Conservation (phyloP, 2,329 filamentous ascomycete species). For the Paracorniculantispora psalliotae region DNA sequence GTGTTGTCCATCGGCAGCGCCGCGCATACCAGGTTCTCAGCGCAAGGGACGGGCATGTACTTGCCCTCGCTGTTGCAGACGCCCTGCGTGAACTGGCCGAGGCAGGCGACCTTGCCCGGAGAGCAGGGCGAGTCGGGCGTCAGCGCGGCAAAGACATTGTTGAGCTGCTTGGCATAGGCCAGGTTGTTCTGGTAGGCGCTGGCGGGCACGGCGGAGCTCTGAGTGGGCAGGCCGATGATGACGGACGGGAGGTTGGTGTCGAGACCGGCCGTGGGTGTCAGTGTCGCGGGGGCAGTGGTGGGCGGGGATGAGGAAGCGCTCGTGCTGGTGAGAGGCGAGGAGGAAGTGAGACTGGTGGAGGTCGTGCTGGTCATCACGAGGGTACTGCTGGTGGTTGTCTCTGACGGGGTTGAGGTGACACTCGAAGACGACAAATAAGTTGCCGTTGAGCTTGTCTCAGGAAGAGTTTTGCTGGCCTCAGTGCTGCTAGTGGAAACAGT, state of each 20-base stretch:
- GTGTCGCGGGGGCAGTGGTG: conserved; percentile 14
- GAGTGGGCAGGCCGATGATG: conserved; percentile 28
- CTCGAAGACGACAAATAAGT: not conserved
- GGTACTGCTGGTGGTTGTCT: not conserved
- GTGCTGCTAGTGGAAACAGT: not conserved
- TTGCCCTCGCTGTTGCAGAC: conserved; percentile 35
- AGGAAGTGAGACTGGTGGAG: not conserved
- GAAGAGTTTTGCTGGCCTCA: not conserved
- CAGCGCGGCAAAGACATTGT: conserved; percentile 41
- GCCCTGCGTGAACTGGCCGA: conserved; percentile 1
- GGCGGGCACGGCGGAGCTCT: conserved; percentile 37
- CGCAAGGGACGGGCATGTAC: conserved; percentile 39
- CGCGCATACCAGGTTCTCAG: conserved; percentile 38
- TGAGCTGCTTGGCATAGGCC: conserved; percentile 39
- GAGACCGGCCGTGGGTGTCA: conserved; percentile 32
- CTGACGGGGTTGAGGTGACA: not conserved
- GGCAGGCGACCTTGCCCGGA: conserved; percentile 28
- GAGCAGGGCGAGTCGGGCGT: conserved; percentile 43
- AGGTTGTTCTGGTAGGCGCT: conserved; percentile 42
- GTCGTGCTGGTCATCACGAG: not conserved
- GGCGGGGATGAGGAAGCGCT: not conserved
- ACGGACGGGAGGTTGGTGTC: conserved; percentile 39
- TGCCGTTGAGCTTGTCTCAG: not conserved
- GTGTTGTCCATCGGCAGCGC: conserved; percentile 49
- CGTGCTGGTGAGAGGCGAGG: not conserved